Evolutionary conservation across 2,329 filamentous ascomycete genomes (phyloP).

Genomic region (Phyllosticta citribraziliensis): DNA sequence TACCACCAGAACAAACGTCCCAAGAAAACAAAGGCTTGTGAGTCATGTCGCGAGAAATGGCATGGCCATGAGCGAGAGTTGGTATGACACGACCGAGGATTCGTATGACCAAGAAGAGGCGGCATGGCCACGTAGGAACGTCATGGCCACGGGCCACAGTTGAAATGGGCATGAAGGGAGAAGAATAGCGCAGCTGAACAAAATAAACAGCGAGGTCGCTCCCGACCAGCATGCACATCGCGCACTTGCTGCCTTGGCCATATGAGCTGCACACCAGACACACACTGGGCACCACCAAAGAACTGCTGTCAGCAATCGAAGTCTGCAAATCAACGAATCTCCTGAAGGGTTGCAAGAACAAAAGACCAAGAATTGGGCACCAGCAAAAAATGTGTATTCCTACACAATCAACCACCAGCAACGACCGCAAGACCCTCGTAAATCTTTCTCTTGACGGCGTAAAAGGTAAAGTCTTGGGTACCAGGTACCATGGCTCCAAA

Average conservation of each 20-base stretch:
- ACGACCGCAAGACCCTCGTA: conserved; percentile 93
- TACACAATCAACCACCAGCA: conserved; percentile 45
- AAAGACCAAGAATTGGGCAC: not conserved
- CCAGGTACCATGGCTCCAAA: conserved; percentile 20
- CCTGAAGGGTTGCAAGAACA: not conserved
- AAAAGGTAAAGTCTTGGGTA: conserved; percentile 59
- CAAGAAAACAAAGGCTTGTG: no score
- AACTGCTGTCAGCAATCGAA: not conserved
- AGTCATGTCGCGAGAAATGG: no score
- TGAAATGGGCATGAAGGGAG: not conserved
- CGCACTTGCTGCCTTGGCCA: not conserved
- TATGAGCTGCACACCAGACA: not conserved
- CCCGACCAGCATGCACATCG: not conserved
- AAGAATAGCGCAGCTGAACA: not conserved
- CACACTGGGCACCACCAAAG: not conserved
- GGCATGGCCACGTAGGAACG: not conserved
- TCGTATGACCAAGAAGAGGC: no score
- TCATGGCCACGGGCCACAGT: not conserved
- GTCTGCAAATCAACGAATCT: not conserved
- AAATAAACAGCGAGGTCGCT: not conserved
- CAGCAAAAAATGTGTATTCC: not conserved
- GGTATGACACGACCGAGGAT: no score
- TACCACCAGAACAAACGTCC: not conserved
- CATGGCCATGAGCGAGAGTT: no score
- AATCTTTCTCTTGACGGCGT: conserved; percentile 80